Evolutionary conservation across 768 basidiomycete species (phyloP).

Genomic region (Leucogyrophana mollusca): DNA sequence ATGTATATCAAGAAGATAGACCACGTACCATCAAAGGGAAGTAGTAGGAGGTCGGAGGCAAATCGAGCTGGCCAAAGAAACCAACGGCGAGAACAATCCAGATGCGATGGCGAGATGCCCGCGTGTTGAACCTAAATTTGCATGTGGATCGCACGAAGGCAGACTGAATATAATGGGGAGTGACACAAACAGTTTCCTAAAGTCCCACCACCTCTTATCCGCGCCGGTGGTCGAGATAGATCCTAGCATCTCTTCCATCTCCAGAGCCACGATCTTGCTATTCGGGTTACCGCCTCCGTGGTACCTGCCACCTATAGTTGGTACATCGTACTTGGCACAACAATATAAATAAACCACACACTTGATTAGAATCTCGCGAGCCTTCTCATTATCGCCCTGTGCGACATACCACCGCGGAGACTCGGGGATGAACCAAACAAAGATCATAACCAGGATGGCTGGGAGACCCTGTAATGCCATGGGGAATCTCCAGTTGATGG

Average conservation of each 20-base stretch:
- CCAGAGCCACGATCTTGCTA: conserved; percentile 26
- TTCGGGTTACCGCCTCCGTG: conserved; percentile 29
- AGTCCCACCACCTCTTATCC: conserved; percentile 38
- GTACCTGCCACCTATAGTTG: conserved; percentile 13
- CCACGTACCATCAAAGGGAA: conserved; percentile 23
- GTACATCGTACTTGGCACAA: too few species aligned
- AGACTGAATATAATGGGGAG: conserved; percentile 9
- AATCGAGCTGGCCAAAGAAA: conserved; percentile 20
- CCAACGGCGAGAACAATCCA: conserved; percentile 12
- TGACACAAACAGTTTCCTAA: conserved; percentile 17
- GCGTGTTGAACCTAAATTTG: conserved; percentile 15
- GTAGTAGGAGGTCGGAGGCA: conserved; percentile 27
- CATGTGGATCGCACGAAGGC: background rate
- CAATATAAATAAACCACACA: too few species aligned
- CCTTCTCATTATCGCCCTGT: conserved; percentile 21
- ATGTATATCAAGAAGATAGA: background rate
- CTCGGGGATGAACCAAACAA: conserved; percentile 37
- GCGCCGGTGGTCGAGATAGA: conserved; percentile 25
- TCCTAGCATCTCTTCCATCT: conserved; percentile 30
- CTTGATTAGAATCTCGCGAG: conserved; percentile 19
- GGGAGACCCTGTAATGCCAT: conserved; percentile 31
- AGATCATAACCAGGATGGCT: conserved; percentile 23
- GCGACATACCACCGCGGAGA: conserved; percentile 36
- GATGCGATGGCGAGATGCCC: conserved; percentile 18
- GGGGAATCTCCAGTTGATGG: conserved; percentile 33